These are phyloP conservation scores for Acer saccharum DNA, from an alignment of 345 rosid genomes.

Conservation along the genomic window DNA sequence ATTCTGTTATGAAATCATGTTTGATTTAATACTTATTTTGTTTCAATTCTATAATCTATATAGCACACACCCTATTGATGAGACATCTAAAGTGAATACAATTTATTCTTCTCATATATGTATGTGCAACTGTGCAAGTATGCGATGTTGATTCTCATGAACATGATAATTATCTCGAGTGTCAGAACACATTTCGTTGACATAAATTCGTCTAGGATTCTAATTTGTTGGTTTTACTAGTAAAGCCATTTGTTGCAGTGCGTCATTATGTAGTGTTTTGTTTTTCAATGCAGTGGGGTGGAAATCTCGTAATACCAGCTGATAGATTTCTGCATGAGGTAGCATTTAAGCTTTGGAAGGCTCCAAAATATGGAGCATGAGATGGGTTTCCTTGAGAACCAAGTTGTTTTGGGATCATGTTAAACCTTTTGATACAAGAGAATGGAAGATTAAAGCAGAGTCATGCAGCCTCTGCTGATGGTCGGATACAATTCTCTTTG, in stretches of 20 bases:
- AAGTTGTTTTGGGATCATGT: neutral
- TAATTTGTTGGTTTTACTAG: neutral
- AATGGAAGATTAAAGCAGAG: neutral
- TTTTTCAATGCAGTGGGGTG: conserved; percentile 52
- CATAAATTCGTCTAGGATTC: neutral
- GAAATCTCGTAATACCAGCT: conserved; percentile 81
- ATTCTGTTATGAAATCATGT: neutral
- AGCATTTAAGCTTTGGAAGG: conserved; percentile 98
- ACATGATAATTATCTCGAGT: too few relatives aligned
- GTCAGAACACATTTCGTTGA: too few relatives aligned
- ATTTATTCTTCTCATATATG: too few relatives aligned
- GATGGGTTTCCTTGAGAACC: neutral
- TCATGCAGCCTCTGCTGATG: neutral
- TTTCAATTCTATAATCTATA: neutral
- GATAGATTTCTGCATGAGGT: conserved; percentile 93
- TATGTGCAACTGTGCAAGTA: too few relatives aligned
- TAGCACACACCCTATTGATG: neutral
- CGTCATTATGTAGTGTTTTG: neutral
- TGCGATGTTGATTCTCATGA: too few relatives aligned
- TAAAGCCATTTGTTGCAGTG: neutral
- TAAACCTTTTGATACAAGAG: neutral
- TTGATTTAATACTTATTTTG: neutral
- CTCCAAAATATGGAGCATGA: conserved; percentile 97
- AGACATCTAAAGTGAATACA: neutral
- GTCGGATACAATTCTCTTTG: neutral